Base-by-base conservation (phyloP, 2,329 filamentous ascomycete species). In the Fusarium coffeatum region DNA sequence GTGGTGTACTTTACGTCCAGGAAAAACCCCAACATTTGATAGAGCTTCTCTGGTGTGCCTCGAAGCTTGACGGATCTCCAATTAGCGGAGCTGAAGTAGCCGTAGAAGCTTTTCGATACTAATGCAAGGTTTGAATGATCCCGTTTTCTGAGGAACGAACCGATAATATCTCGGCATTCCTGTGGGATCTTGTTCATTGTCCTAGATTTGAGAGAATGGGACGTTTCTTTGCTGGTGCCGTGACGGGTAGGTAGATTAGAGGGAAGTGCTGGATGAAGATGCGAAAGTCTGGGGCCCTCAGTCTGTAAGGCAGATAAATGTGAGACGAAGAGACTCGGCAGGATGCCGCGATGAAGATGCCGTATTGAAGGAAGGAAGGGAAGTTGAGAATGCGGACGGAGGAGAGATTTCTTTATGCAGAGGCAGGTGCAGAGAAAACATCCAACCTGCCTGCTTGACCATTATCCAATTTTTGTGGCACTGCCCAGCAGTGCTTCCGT, bases 81-180 rank as follows among this genome's bases (percentile, higher is more conserved):
- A 22, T 58, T 54, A 1, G 15, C 30, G 2, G 11, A 2, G 28
- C 11, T 11, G 20, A 59, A 59, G 10, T n/a, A 55, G 22, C 9
- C 6, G 6, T 22, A 13, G 12, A 43, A 55, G 0, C 8, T 20
- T 16, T 55, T 59, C 2, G 48, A 55, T 7, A 23, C 40, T 8
- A 59, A 15, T 7, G 34, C 40, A 15, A 55, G 23, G 11, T 37
- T 54, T 6, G 34, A 34, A 15, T 34, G 20, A 4, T n/a, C 48
- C 8, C 12, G 0, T 4, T 16, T 27, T 1, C 12, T 10, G 4
- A 59, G 40, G 23, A 59, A 59, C 2, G 40, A 45, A 9, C 22
- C 28, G 30, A 59, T 22, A 13, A 22, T 16, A 13, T 53, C 28
- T 9, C 40, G 40, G n/a, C 49, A 59, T 23, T 59, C 56, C 40